Percentiles rank a stretch among this genome's conserved stretches.
Evolutionary conservation across 345 rosid species (phyloP).

Genomic region (Mallotus nudiflorus): DNA sequence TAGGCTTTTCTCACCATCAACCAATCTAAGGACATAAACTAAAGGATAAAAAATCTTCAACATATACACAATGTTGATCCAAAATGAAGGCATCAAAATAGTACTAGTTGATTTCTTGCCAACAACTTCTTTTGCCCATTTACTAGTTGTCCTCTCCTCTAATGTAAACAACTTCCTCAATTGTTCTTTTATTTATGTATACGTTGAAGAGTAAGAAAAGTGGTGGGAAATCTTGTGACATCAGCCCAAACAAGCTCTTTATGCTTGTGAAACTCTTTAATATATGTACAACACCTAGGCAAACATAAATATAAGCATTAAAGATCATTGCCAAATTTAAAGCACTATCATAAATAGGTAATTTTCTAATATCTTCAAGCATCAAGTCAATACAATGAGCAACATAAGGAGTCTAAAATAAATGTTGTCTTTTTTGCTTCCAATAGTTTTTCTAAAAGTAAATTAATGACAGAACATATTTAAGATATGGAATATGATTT

Average conservation of each 20-base stretch:
- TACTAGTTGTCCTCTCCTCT: not conserved
- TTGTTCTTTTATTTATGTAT: not conserved
- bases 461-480: no score
- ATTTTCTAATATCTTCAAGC: not conserved
- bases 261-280: not conserved
- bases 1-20: conserved; percentile 18
- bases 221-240: conserved; percentile 1
- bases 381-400: not conserved
- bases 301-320: not conserved
- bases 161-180: conserved; percentile 1
- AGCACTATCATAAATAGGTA: not conserved
- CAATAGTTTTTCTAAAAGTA: not conserved
- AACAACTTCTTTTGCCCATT: not conserved
- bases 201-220: conserved; percentile 6
- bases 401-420: not conserved
- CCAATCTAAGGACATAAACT: conserved; percentile 17
- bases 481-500: no score
- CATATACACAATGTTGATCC: conserved; percentile 6
- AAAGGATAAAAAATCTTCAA: conserved; percentile 11
- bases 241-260: not conserved
- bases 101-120: not conserved
- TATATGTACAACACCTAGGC: not conserved
- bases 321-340: not conserved
- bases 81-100: conserved; percentile 9
- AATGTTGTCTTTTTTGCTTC: not conserved